Evolutionary conservation across 2,329 filamentous ascomycete species (phyloP), one percentile per base, ranked within the genome.

Genomic region (Ophiostoma fasciatum): DNA sequence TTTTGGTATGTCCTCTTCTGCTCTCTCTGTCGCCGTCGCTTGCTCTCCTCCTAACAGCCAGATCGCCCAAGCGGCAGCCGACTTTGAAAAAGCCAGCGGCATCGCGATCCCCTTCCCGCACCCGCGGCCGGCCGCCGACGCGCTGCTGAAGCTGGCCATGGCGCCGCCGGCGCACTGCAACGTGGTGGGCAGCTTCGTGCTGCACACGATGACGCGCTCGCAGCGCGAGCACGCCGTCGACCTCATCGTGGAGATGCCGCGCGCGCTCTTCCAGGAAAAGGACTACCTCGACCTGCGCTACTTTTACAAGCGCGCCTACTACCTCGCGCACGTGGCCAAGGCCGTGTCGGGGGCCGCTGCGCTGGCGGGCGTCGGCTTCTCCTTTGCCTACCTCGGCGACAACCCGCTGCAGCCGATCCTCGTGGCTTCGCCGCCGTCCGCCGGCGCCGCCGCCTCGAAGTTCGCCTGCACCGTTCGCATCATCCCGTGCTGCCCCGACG

Each of bases 241-340:
- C 55, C 72, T 96, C 68, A 75, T 88, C 6, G 74, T 93, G 13
- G 80, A 81, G 32, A 92, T 98, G 74, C 88, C 90, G 5, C 56
- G 62, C 39, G 60, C 69, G 1, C 59, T 94, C 11, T 87, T 96
- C 49, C 84, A 94, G 51, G 82, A 92, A 30, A 96, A 96, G 58
- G 90, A 98, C 57, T 94, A 88, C 53, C 67, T 87, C 33, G 85
- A 94, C 54, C 70, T 90, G 62, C 74, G 90, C 42, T 96, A 93
- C 59, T 94, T 94, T 52, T 87, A 94, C 60, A 92, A 94, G 50
- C 68, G 87, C 44, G 82, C 90, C 11, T 96, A 88, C 57, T 96
- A 92, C 51, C 62, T 96, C 34, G 83, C 87, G 23, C 83, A 81
- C 45, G 62, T 96, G 38, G 76, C 84, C 12, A 74, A 73, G 21